phyloP scores from a whole-genome alignment of 225 moss, liverwort and hornwort genomes.

The Rhytidiadelphus loreus region DNA sequence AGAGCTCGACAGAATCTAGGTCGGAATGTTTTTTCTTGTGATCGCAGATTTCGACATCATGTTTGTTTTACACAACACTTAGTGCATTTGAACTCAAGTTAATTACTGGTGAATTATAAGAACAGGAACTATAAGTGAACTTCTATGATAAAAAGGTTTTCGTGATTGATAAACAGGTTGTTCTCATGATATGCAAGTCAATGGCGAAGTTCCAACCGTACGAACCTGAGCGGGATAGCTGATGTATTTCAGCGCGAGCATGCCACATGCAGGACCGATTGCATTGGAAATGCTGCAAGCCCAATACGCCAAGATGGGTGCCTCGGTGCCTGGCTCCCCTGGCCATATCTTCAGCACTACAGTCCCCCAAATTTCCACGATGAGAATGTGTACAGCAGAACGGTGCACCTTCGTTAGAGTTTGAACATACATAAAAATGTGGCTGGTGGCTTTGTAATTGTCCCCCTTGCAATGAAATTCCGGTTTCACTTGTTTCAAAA shows the following conservation, averaged over 20 bases:
- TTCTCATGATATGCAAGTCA: neutral
- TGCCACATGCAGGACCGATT: conserved; percentile 80
- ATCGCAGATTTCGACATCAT: neutral
- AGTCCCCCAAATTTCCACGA: neutral
- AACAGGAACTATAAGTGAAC: neutral
- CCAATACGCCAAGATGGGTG: conserved; percentile 70
- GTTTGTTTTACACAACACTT: neutral
- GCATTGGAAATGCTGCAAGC: conserved; percentile 73
- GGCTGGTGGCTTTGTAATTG: too few relatives aligned
- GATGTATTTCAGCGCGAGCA: conserved; percentile 74
- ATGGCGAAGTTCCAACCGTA: neutral
- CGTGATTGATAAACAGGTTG: neutral
- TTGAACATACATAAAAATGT: neutral
- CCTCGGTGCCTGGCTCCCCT: conserved; percentile 37
- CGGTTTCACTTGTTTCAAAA: too few relatives aligned
- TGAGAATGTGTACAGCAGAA: neutral
- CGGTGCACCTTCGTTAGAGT: neutral
- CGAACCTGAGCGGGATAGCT: conserved; percentile 91
- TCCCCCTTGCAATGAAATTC: too few relatives aligned
- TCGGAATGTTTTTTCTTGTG: neutral
- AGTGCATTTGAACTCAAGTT: too few relatives aligned
- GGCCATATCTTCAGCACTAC: conserved; percentile 69
- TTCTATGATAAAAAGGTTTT: neutral
- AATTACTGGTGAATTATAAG: neutral
- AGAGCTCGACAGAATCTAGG: neutral